These are phyloP conservation scores for Mortierella sp. DNA, from an alignment of 371 early-diverging fungal genomes.

Conservation along the genomic window DNA sequence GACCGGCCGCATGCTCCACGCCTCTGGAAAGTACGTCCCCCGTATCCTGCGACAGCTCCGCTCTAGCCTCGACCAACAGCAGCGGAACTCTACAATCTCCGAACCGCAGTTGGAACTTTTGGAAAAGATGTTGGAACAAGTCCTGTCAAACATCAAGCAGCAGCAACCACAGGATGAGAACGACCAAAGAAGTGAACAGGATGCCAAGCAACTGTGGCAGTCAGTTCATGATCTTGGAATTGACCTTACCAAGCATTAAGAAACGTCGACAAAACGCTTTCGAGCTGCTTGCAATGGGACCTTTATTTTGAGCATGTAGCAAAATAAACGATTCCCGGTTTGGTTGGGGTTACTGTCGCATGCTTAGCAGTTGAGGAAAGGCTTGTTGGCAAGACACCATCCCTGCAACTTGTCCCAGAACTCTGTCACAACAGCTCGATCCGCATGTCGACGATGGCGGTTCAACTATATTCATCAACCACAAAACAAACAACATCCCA, in stretches of 20 bases:
- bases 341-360: neutral
- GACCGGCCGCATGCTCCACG: conserved; percentile 55
- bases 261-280: neutral
- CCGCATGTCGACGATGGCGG: conserved; percentile 80
- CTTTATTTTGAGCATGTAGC: neutral
- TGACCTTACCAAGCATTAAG: neutral
- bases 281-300: neutral
- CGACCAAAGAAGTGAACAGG: neutral
- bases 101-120: conserved; percentile 19
- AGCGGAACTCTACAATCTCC: neutral
- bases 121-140: conserved; percentile 31
- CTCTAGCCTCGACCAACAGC: neutral
- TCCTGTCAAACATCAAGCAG: conserved; percentile 36
- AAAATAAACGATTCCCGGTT: neutral
- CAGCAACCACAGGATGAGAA: conserved; percentile 6
- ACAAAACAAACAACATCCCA: neutral
- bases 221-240: conserved; percentile 25
- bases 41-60: conserved; percentile 48
- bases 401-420: conserved; percentile 83
- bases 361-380: conserved; percentile 63
- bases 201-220: conserved; percentile 17
- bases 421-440: conserved; percentile 79
- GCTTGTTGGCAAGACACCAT: conserved; percentile 71
- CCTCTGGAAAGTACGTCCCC: conserved; percentile 56
- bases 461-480: conserved; percentile 67